Evolutionary conservation across 2,329 filamentous ascomycete species (phyloP).

Genomic region (Apiospora hydei): DNA sequence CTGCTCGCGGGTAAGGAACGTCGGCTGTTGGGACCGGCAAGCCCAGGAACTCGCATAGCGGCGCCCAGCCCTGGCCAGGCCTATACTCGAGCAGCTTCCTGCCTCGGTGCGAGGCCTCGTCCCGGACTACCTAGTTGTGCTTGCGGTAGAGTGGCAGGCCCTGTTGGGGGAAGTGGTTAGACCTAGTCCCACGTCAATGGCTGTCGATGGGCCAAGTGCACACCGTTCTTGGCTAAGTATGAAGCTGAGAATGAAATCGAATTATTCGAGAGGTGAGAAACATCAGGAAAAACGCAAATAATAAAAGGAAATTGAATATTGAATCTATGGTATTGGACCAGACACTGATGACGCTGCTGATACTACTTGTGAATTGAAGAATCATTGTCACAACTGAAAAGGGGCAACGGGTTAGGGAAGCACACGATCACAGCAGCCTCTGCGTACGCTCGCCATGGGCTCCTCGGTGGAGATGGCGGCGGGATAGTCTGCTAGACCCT

Average conservation of each 20-base stretch:
- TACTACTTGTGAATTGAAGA: background rate
- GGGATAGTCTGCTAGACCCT: slow-evolving; percentile 42
- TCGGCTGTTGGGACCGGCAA: slow-evolving; percentile 31
- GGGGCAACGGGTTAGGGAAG: background rate
- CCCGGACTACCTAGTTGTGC: slow-evolving; percentile 37
- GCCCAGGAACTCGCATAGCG: slow-evolving; percentile 39
- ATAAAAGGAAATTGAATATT: background rate
- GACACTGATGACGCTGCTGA: background rate
- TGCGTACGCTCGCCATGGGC: slow-evolving; percentile 66
- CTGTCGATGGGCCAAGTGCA: background rate
- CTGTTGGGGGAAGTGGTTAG: slow-evolving; percentile 36
- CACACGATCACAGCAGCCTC: slow-evolving; percentile 66
- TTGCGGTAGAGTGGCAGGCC: slow-evolving; percentile 35
- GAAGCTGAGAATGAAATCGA: background rate
- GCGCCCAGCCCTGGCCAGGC: slow-evolving; percentile 39
- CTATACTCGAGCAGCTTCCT: slow-evolving; percentile 38
- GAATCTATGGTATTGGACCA: background rate
- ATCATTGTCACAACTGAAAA: background rate
- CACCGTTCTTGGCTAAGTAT: background rate
- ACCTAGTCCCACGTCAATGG: slow-evolving; percentile 28
- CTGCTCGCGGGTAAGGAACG: slow-evolving; percentile 38
- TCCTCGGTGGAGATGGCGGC: slow-evolving; percentile 58
- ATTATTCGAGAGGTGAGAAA: background rate
- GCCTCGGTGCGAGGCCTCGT: slow-evolving; percentile 24
- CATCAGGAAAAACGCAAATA: background rate